Evolutionary conservation across 371 early-diverging fungal genomes (phyloP).

Genomic region (Mortierella sp.): DNA sequence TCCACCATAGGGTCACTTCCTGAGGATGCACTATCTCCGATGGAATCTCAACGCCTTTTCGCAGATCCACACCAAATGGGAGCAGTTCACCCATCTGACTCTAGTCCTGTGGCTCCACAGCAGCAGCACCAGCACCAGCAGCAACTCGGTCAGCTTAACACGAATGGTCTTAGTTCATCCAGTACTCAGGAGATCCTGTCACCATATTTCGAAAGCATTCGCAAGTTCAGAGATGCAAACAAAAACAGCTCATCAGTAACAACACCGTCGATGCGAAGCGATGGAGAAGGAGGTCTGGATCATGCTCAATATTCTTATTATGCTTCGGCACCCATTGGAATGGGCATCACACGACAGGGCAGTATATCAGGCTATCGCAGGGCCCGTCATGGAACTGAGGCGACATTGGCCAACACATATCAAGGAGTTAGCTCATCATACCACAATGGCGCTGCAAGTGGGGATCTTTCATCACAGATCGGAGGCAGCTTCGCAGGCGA

Average conservation of each 20-base stretch:
- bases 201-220: constrained; percentile 47
- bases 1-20: background rate
- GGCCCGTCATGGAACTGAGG: constrained; percentile 26
- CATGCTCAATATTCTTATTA: constrained; percentile 30
- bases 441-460: background rate
- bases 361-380: constrained; percentile 21
- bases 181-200: constrained; percentile 23
- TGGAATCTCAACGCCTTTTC: background rate
- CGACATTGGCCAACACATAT: constrained; percentile 36
- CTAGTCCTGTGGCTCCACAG: constrained; percentile 2
- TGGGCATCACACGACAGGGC: constrained; percentile 20
- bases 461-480: background rate
- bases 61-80: background rate
- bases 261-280: constrained; percentile 12
- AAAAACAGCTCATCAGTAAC: constrained; percentile 1
- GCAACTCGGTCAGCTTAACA: constrained; percentile 15
- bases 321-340: constrained; percentile 25
- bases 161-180: constrained; percentile 1
- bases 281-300: background rate
- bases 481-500: constrained; percentile 3
- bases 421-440: constrained; percentile 25
- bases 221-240: constrained; percentile 35
- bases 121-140: constrained; percentile 13
- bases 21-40: constrained; percentile 12
- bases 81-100: background rate